Base-by-base conservation (phyloP, 2,329 filamentous ascomycete genomes). In the Beauveria pseudobassiana region DNA sequence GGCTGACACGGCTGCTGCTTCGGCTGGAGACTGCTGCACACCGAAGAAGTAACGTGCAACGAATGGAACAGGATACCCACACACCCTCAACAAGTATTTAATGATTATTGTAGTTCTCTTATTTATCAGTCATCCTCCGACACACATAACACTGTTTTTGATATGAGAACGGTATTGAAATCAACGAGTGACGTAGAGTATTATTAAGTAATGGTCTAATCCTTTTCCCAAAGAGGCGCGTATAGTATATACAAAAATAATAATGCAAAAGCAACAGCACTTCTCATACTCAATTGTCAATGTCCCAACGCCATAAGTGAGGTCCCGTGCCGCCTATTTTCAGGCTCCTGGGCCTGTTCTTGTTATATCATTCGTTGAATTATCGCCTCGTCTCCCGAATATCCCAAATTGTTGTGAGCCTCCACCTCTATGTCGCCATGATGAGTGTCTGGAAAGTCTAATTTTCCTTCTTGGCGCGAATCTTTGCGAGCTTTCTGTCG, bases 401-500 rank as follows among this genome's bases (percentile, higher is more conserved):
- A 43, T 55, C 30, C 59, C 49, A 38, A 28, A 10, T 40, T 30
- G n/a, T 49, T 18, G 20, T 55, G 51, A 20, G 26, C 50, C 40
- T 58, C 22, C 43, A 30, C 43, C 52, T 38, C 28, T 14, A 10
- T 49, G 4, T 43, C 40, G 28, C 42, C 20, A 46, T 40, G 30
- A 43, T 9, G 42, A 54, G 18, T 20, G 12, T 48, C 18, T 6
- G 18, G 16, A 20, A 22, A 46, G 53, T 72, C 77, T 84, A 88
- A 77, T 89, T 82, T 82, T 68, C 66, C 71, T 92, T 92, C 81
- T 87, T 87, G 65, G 80, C 80, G 72, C 80, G 80, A 74, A 88
- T 81, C 62, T 84, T 75, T 61, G 80, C 83, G 56, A 90, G 70
- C 84, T 90, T 93, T 76, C 80, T 86, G 76, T 95, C 91, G 63